Base-by-base conservation (phyloP, 75 land plant genomes). In the Picea glauca region DNA sequence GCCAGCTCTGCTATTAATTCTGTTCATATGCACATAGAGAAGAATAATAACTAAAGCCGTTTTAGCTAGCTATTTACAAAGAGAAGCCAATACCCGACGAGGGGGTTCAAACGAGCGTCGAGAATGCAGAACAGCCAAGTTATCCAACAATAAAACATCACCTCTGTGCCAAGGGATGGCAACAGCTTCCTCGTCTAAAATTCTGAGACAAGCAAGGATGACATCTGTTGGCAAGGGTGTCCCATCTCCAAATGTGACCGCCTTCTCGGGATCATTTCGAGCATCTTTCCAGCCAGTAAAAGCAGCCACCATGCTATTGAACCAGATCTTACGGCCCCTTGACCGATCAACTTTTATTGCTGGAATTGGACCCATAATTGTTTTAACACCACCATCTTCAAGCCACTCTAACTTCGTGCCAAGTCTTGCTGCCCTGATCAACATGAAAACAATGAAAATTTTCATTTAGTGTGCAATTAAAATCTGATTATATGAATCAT, bases 251-350 rank as follows among this genome's bases (percentile, higher is more conserved):
- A 93, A 97, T 33, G 86, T 90, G 12, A 97, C 98, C n/a, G 99
- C 99, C 77, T 93, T 92, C 17, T 79, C 85, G 26, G 96, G 95
- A 79, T 87, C 98, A 59, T 97, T 97, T n/a, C 98, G 87, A 17
- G 87, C 84, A 80, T 97, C 99, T 77, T 93, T 46, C 99, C 99
- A 97, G 11, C 99, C 98, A 58, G 93, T 95, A 60, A 95, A 97
- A 58, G 99, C 98, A 67, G 96, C 93, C 20, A 94, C 99, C 93
- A 95, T 97, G 85, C 98, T 94, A 77, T 97, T 97, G 79, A 97
- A 97, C 99, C 99, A 97, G 18, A 95, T 86, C 80, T 89, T 96
- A 35, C 93, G 85, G 26, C 86, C 87, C 62, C 92, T 88, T 15
- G 85, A 72, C 32, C 83, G 75, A 23, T 97, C 99, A n/a, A 76